phyloP scores from a whole-genome alignment of 2,329 filamentous ascomycete species.

The Xylariaceae sp. region DNA sequence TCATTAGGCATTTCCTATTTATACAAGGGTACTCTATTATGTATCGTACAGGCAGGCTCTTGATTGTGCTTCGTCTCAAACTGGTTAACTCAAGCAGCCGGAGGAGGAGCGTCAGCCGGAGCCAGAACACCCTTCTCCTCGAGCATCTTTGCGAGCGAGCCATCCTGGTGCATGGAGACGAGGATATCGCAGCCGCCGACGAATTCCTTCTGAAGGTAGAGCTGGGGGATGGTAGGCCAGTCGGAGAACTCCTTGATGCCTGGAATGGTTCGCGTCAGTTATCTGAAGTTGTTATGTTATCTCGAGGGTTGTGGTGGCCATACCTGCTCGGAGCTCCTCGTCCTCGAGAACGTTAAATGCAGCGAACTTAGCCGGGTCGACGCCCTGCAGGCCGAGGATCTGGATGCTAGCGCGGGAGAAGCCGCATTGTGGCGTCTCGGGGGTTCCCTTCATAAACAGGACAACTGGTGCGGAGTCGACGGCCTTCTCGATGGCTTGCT shows the following conservation, averaged over 20 bases:
- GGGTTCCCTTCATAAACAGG: conserved; percentile 99
- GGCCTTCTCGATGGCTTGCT: conserved; percentile 82
- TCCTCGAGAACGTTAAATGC: conserved; percentile 98
- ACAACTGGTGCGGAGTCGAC: conserved; percentile 86
- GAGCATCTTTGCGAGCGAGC: conserved; percentile 84
- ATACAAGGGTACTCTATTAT: conserved; percentile 17
- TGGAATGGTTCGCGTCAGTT: conserved; percentile 31
- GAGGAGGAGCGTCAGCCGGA: conserved; percentile 44
- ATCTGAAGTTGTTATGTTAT: background rate
- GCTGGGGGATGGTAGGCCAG: conserved; percentile 97
- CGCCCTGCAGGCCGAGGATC: conserved; percentile 89
- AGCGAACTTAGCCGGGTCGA: conserved; percentile 94
- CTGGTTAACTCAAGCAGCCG: conserved; percentile 22
- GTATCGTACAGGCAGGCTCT: conserved; percentile 11
- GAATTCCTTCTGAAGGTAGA: conserved; percentile 95
- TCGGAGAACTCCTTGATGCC: conserved; percentile 99
- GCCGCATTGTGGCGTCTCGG: conserved; percentile 91
- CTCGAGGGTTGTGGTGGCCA: conserved; percentile 20
- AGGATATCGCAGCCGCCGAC: conserved; percentile 97
- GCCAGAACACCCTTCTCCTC: conserved; percentile 89
- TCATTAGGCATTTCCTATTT: conserved; percentile 12
- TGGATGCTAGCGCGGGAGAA: conserved; percentile 95
- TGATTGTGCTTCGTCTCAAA: conserved; percentile 4
- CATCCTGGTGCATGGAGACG: conserved; percentile 95
- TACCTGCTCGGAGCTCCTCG: conserved; percentile 76